Evolutionary conservation across 306 rosid species (phyloP).

Genomic region (Quercus agrifolia): DNA sequence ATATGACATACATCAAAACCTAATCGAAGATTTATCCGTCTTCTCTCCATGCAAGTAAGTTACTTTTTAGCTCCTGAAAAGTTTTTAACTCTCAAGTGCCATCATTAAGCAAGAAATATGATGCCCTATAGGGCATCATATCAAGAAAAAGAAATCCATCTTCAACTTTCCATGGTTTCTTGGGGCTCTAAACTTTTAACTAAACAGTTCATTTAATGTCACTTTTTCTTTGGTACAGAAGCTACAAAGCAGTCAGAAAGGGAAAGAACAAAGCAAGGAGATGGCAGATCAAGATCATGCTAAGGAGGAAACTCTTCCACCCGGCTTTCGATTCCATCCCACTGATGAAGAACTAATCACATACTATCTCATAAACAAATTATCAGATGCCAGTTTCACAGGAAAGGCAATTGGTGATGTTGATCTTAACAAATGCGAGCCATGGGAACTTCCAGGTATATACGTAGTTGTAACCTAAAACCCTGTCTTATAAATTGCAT

Average conservation of each 20-base stretch:
- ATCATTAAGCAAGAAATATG: conserved; percentile 12
- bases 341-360: conserved; percentile 88
- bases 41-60: conserved; percentile 58
- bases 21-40: conserved; percentile 17
- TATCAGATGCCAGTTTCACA: conserved; percentile 64
- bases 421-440: conserved; percentile 92
- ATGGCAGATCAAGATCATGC: conserved; percentile 40
- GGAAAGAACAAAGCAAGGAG: conserved; percentile 38
- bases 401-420: conserved; percentile 75
- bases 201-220: conserved; percentile 16
- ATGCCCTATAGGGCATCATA: background rate
- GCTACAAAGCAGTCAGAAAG: conserved; percentile 19
- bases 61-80: background rate
- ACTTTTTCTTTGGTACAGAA: conserved; percentile 30
- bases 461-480: background rate
- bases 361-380: conserved; percentile 75
- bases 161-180: background rate
- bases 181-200: background rate
- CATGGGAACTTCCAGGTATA: conserved; percentile 98
- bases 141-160: background rate
- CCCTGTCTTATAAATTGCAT: background rate
- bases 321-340: conserved; percentile 92
- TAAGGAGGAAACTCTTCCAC: conserved; percentile 73
- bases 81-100: conserved; percentile 4
- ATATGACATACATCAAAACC: conserved; percentile 31